These are phyloP conservation scores for Scenedesmus sp. DNA, from an alignment of 163 green algal species.

Conservation along the genomic window DNA sequence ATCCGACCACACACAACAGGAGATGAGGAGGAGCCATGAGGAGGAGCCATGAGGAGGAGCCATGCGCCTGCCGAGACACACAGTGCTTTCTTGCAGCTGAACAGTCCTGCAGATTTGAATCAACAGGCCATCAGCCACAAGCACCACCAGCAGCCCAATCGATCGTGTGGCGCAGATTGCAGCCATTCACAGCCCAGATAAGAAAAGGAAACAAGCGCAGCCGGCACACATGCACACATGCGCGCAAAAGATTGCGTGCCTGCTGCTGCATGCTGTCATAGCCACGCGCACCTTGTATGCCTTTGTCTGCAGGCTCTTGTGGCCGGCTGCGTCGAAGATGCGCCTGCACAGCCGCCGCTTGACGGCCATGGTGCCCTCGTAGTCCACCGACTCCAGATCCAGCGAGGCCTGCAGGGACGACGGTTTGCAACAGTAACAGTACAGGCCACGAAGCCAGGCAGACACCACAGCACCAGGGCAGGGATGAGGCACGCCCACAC, in stretches of 20 bases:
- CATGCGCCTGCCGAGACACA: no score
- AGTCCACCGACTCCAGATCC: conserved; percentile 83
- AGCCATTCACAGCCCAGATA: no score
- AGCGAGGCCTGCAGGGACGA: conserved; percentile 60
- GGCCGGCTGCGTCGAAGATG: conserved; percentile 59
- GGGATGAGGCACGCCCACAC: neutral
- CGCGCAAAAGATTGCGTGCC: no score
- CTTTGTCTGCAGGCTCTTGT: conserved; percentile 51
- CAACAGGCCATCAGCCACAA: no score
- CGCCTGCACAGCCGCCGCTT: conserved; percentile 83
- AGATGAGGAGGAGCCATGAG: no score
- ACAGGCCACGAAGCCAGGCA: neutral
- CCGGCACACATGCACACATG: no score
- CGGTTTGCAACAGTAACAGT: neutral
- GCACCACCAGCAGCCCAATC: no score
- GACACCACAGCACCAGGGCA: neutral
- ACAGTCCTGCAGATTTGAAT: conserved; percentile 60
- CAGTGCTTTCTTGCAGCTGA: conserved; percentile 81
- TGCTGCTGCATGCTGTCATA: no score
- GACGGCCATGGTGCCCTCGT: conserved; percentile 75
- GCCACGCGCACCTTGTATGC: conserved; percentile 54
- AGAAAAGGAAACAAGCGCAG: no score
- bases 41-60: no score
- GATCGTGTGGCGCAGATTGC: no score
- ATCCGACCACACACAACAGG: no score